Evolutionary conservation across 2,329 filamentous ascomycete genomes (phyloP), one percentile per base, ranked within the genome.

Genomic region (Chaetoscypha palmicola): DNA sequence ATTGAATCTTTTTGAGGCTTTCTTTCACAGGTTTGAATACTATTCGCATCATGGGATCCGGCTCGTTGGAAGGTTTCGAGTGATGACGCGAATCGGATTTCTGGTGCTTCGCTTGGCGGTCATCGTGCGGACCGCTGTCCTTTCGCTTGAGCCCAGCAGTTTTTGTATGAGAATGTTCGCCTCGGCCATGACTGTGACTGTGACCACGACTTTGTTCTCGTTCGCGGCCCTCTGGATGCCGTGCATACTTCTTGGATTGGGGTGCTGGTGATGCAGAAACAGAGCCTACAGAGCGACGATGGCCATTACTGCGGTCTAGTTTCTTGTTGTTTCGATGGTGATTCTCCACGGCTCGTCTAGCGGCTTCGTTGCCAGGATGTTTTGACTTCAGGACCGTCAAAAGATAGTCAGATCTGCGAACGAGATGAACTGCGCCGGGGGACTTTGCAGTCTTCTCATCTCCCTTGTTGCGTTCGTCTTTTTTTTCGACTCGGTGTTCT

Each of bases 401-500:
- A 11, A 98, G 76, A 61, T 98, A 98, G 60, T 97, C 92, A 8
- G 91, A 86, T 47, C 92, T 85, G 37, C 92, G 87, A 42, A 97
- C 91, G 34, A 98, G 79, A 62, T 98, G 92, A 21, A 98, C 92
- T 17, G 92, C 91, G n/a, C 92, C 92, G 3, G 92, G 92, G 2
- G 91, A 94, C 59, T 94, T 94, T 26, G 86, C 86, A 14, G 73
- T 73, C 57, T 80, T 80, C 51, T 77, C 68, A 14, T 87, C 83
- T 12, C 70, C 78, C 58, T 88, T 87, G 58, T 73, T 85, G 26
- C 92, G 83, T 64, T 96, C 89, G 58, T 92, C 90, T 63, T 97
- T 97, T 68, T 94, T 92, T 64, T 94, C 92, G 14, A 97, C 91
- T n/a, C 91, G 85, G 63, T 97, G 90, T 64, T 98, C 94, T 62